These are phyloP conservation scores for Neurospora tetrasperma DNA, from an alignment of 495 filamentous ascomycete genomes.

Conservation along the genomic window DNA sequence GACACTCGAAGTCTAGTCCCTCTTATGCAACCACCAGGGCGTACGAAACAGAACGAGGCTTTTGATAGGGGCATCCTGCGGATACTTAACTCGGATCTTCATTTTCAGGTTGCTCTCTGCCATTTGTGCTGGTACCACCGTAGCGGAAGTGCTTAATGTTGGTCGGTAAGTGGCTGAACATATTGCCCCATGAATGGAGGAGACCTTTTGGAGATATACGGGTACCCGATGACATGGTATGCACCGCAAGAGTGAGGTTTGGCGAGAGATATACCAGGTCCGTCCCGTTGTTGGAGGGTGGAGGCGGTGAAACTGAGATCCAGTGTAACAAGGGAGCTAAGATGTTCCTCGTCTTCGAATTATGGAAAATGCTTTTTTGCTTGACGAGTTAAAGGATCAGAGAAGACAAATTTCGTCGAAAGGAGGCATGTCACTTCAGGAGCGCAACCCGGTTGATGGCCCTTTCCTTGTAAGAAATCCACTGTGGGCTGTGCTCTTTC, in stretches of 20 bases:
- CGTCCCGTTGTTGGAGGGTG: background rate
- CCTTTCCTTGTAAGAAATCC: background rate
- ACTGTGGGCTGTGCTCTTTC: background rate
- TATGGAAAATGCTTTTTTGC: background rate
- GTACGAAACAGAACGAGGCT: background rate
- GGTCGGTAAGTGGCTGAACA: background rate
- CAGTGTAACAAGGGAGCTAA: background rate
- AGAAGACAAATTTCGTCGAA: background rate
- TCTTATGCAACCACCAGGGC: background rate
- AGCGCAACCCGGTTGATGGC: background rate
- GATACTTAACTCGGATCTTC: background rate
- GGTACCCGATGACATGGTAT: background rate
- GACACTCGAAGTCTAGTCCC: background rate
- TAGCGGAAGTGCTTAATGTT: background rate
- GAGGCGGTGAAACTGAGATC: background rate
- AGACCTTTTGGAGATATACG: background rate
- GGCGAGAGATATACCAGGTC: background rate
- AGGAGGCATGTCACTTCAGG: background rate
- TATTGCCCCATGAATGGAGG: background rate
- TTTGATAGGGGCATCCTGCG: background rate
- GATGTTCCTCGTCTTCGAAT: background rate
- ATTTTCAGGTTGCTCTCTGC: background rate
- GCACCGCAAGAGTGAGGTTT: background rate
- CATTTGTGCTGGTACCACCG: background rate
- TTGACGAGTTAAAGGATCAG: background rate